phyloP scores from a whole-genome alignment of 176 grass and related monocot genomes.

The Tuctoria greenei region DNA sequence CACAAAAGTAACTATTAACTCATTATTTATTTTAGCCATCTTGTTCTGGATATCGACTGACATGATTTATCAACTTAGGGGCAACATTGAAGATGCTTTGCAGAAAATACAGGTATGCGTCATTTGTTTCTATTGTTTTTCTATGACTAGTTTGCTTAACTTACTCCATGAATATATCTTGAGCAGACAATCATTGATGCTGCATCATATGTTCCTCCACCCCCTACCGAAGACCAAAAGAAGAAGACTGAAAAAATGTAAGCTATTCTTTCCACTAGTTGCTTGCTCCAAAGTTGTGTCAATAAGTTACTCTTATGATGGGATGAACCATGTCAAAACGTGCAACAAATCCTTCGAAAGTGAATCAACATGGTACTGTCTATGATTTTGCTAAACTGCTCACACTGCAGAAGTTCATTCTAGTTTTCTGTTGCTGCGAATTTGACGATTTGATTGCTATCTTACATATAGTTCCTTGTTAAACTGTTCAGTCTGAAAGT shows the following conservation, averaged over 20 bases:
- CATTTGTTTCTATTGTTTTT: constrained; percentile 22
- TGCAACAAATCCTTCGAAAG: background rate
- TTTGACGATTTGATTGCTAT: background rate
- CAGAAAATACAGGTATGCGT: constrained; percentile 85
- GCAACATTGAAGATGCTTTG: constrained; percentile 89
- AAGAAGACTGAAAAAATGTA: constrained; percentile 97
- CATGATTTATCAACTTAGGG: constrained; percentile 52
- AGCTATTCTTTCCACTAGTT: constrained; percentile 16
- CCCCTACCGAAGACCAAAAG: constrained; percentile 92
- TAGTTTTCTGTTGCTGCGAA: background rate
- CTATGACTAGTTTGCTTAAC: constrained; percentile 11
- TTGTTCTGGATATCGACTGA: constrained; percentile 30
- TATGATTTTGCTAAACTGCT: constrained; percentile 20
- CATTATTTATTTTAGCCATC: background rate
- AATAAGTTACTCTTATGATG: constrained; percentile 7
- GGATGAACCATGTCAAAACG: background rate
- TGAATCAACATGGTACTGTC: background rate
- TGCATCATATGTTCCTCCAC: constrained; percentile 90
- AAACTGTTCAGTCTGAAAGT: background rate
- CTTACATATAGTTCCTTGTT: background rate
- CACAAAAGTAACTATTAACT: constrained; percentile 69
- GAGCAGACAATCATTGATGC: constrained; percentile 86
- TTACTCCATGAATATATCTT: constrained; percentile 17
- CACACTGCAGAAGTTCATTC: background rate
- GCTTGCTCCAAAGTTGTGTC: constrained; percentile 20